Evolutionary conservation across 192 early-diverging fungal species (phyloP), one percentile per base, ranked within the genome.

Genomic region (Coemansia sp.): DNA sequence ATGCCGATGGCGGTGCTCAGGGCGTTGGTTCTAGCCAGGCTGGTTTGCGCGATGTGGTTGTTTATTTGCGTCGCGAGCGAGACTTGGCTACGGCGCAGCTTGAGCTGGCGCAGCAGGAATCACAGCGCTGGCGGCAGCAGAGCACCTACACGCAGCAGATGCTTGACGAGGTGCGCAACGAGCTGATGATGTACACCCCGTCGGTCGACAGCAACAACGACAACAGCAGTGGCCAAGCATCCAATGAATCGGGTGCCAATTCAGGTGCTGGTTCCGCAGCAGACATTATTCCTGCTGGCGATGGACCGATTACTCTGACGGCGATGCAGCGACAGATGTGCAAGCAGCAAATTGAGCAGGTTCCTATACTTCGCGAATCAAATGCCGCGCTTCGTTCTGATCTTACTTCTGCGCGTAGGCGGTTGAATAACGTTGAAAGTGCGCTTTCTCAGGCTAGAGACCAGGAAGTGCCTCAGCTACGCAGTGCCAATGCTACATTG

Each of bases 361-460:
- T 87, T 34, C 87, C 86, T 68, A 52, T 93, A 9, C 75, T 95
- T 41, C 88, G 89, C 5, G 94, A 95, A 60, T 90, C 90, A 43
- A 95, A 94, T 73, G 74, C 86, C n/a, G 88, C 87, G 2, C 71
- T 95, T 20, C 88, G 94, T 11, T 62, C 75, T 2, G 90, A 94
- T 74, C 71, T 88, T 4, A 72, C 61, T 7, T 17, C 65, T 3
- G 65, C 80, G 0, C 75, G 75, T 5, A 22, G 51, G 12, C 57
- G 67, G 22, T 66, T 83, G 57, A 56, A 41, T 5, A 65, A 52
- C 7, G 68, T 77, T n/a, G 82, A 88, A 33, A 38, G 37, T 0
- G 86, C 88, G 55, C 62, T 92, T 1, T 56, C 71, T 11, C 86
- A 86, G 4, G 51, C 93, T 68, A 73, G 85, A 34, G 90, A 91